Evolutionary conservation across 768 basidiomycete genomes (phyloP), one percentile per base, ranked within the genome.

Genomic region (Phylloporus rhodoxanthus): DNA sequence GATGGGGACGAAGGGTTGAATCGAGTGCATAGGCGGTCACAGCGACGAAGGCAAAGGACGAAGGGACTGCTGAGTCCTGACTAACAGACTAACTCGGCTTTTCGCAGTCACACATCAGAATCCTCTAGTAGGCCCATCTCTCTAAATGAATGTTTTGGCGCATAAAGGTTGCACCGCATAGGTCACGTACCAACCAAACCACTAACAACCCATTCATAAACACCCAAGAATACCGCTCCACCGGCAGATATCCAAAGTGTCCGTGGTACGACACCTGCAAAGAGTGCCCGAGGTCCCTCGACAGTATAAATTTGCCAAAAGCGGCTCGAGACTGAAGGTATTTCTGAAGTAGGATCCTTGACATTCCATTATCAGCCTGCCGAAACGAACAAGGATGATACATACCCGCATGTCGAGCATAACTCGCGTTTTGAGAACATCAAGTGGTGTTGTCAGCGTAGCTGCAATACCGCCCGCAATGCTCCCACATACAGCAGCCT

Each of bases 221-320:
- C 85, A n/a, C 96, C 96, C 21, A 99, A 75, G 67, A 99, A 99
- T 0, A 98, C 91, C 1, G 94, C 93, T 2, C 96, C 96, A 3
- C 96, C 96, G 2, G 90, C 84, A 2, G 91, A 92, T 61, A 99
- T 98, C 87, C 95, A 98, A 45, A 96, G 64, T 33, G 94, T 97
- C 63, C 96, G 79, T 21, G 95, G 95, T 8, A 94, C 77, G 36
- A 87, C 79, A 10, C 96, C 96, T 5, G 87, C 70, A 62, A 95
- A 97, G 5, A 99, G 72, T 3, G 90, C 90, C 28, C 64, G 70
- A 1, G 71, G 45, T 3, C 96, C 95, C 66, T 95, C 95, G 0
- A 67, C 63, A 7, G 63, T 54, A 58, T 87, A 85, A 52, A 99
- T 97, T 7, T 76, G 72, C 28, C 68, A 60, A 23, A 92, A 67